These are phyloP conservation scores for Cryptococcus deneoformans DNA, from an alignment of 1,284 basidiomycete genomes.

Conservation along the genomic window DNA sequence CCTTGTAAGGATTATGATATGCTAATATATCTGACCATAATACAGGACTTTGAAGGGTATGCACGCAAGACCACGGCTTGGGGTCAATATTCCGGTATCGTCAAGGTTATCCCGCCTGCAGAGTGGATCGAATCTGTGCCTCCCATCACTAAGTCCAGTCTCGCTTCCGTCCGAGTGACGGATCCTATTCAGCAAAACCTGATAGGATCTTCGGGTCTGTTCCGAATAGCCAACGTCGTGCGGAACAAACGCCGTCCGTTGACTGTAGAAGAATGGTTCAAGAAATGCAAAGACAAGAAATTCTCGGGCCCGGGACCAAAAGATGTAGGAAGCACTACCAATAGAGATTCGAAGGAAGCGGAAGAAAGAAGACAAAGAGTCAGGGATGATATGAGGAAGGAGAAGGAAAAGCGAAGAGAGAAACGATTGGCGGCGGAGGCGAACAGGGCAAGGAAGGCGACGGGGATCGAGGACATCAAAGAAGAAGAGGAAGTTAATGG, in stretches of 20 bases:
- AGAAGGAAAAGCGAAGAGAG: slow-evolving; percentile 24
- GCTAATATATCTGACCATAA: slow-evolving; percentile 1
- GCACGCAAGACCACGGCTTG: slow-evolving; percentile 80
- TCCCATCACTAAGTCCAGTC: slow-evolving; percentile 59
- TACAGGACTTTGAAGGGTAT: slow-evolving; percentile 77
- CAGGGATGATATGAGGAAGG: slow-evolving; percentile 17
- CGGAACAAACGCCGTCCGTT: slow-evolving; percentile 65
- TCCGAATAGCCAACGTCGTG: slow-evolving; percentile 88
- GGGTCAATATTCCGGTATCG: slow-evolving; percentile 83
- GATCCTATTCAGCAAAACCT: slow-evolving; percentile 90
- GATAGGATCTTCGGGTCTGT: slow-evolving; percentile 78
- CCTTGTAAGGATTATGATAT: too few species aligned
- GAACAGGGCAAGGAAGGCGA: slow-evolving; percentile 54
- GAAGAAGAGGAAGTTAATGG: slow-evolving; percentile 9
- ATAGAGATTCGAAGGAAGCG: slow-evolving; percentile 39
- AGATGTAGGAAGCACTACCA: slow-evolving; percentile 27
- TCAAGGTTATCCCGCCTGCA: slow-evolving; percentile 88
- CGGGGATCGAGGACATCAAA: slow-evolving; percentile 50
- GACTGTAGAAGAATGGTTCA: slow-evolving; percentile 81
- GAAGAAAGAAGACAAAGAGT: slow-evolving; percentile 22
- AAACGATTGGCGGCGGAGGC: slow-evolving; percentile 50
- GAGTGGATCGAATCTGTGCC: slow-evolving; percentile 81
- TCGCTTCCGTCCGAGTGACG: slow-evolving; percentile 70
- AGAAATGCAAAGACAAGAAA: slow-evolving; percentile 58
- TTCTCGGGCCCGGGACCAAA: slow-evolving; percentile 40